These are phyloP conservation scores for Fragilaria crotonensis DNA, from an alignment of 108 stramenopile genomes.

Conservation along the genomic window DNA sequence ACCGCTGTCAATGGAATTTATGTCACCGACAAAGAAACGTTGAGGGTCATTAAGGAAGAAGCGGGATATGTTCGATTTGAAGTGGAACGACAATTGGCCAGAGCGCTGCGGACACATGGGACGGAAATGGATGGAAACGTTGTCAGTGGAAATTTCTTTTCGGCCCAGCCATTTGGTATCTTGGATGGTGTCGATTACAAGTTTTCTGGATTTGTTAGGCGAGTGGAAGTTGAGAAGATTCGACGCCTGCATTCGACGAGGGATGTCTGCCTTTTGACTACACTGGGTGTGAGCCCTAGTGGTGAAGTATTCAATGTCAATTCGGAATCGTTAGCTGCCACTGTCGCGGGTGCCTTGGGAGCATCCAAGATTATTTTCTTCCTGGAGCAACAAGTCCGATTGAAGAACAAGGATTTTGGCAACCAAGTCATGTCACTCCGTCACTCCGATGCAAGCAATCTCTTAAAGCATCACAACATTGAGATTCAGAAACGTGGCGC, in stretches of 20 bases:
- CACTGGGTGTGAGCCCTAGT: conserved; percentile 82
- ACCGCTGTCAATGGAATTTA: conserved; percentile 53
- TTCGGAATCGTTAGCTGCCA: conserved; percentile 75
- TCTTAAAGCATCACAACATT: conserved; percentile 55
- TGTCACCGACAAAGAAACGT: conserved; percentile 75
- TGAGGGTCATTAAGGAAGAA: conserved; percentile 88
- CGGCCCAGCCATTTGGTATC: conserved; percentile 81
- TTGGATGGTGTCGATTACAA: conserved; percentile 73
- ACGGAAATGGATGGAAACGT: conserved; percentile 61
- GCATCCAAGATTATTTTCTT: conserved; percentile 90
- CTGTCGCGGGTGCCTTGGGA: conserved; percentile 64
- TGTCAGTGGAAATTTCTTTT: conserved; percentile 82
- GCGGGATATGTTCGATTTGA: conserved; percentile 94
- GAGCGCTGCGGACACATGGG: conserved; percentile 62
- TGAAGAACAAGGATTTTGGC: conserved; percentile 54
- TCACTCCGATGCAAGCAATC: conserved; percentile 62
- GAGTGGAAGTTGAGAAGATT: conserved; percentile 85
- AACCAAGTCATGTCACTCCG: conserved; percentile 58
- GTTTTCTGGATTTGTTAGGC: conserved; percentile 85
- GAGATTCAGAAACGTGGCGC: conserved; percentile 56
- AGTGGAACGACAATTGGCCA: conserved; percentile 85
- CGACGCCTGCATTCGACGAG: conserved; percentile 63
- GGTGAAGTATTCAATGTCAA: conserved; percentile 95
- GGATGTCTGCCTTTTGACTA: conserved; percentile 88
- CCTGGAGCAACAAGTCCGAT: conserved; percentile 37